Percentiles rank a stretch among this genome's conserved stretches.
Conservation (phyloP, 352 stramenopile genomes). For the Pythium dissimile region DNA sequence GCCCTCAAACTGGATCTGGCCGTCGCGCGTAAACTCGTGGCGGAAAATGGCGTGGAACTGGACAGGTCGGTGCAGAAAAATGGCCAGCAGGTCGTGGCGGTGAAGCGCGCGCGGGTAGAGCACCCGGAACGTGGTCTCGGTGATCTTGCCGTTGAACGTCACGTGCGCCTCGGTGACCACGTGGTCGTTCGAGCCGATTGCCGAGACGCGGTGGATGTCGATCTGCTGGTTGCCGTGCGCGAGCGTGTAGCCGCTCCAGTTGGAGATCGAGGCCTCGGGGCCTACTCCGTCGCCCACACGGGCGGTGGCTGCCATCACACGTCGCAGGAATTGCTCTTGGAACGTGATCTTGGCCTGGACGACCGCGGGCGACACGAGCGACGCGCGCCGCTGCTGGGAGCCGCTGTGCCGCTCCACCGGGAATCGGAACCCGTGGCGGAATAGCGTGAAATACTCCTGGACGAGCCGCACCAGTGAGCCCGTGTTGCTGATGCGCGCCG, state of each 20-base stretch:
- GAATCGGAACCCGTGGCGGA: constrained; percentile 14
- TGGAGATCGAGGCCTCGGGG: constrained; percentile 15
- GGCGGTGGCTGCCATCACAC: constrained; percentile 10
- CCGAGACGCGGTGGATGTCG: constrained; percentile 5
- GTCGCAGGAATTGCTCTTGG: constrained; percentile 23
- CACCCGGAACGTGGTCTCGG: constrained; percentile 16
- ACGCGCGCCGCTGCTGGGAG: no score
- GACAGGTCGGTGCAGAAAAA: constrained; percentile 17
- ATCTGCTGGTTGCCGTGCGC: constrained; percentile 13
- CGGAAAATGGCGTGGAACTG: constrained; percentile 14
- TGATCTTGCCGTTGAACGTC: constrained; percentile 20
- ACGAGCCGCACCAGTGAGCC: constrained; percentile 17
- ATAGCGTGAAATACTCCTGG: constrained; percentile 19
- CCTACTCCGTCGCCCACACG: constrained; percentile 13
- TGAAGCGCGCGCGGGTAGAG: constrained; percentile 15
- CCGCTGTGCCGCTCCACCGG: background rate
- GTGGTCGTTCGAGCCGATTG: constrained; percentile 14
- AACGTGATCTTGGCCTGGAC: constrained; percentile 18
- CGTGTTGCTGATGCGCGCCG: constrained; percentile 16
- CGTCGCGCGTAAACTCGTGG: constrained; percentile 20
- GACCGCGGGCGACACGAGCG: constrained; percentile 15
- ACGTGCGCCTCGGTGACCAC: constrained; percentile 16
- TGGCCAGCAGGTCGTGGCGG: constrained; percentile 13
- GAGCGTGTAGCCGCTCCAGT: constrained; percentile 18
- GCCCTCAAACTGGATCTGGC: constrained; percentile 20